These are phyloP conservation scores for Ustilago crameri DNA, from an alignment of 1,284 basidiomycete species.

Conservation along the genomic window DNA sequence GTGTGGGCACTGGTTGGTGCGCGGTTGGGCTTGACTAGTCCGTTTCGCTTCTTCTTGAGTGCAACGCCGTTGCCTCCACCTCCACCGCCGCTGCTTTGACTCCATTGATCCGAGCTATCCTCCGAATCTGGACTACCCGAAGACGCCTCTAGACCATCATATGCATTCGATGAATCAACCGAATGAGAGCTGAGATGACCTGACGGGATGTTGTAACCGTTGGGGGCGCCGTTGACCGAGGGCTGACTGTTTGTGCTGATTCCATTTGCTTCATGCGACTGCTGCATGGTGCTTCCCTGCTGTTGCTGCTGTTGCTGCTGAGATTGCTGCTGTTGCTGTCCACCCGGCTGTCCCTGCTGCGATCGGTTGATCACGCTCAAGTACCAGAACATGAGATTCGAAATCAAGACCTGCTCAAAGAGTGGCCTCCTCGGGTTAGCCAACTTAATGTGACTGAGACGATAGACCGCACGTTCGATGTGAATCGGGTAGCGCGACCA, in stretches of 20 bases:
- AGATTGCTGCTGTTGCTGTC: conserved; percentile 60
- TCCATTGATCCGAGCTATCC: conserved; percentile 29
- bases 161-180: conserved; percentile 34
- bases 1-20: conserved; percentile 46
- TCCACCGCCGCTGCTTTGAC: conserved; percentile 14
- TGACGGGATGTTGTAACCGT: conserved; percentile 9
- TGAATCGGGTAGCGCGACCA: conserved; percentile 94
- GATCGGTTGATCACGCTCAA: conserved; percentile 91
- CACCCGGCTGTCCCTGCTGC: conserved; percentile 67
- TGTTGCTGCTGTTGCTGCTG: conserved; percentile 57
- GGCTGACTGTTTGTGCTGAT: neutral
- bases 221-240: neutral
- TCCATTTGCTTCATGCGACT: conserved; percentile 12
- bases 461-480: conserved; percentile 96
- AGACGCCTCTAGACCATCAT: conserved; percentile 31
- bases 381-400: conserved; percentile 99
- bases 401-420: conserved; percentile 98
- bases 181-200: neutral
- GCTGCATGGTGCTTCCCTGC: conserved; percentile 5
- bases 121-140: conserved; percentile 31
- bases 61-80: conserved; percentile 20
- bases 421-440: conserved; percentile 94
- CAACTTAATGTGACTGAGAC: conserved; percentile 96
- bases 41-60: conserved; percentile 34
- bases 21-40: conserved; percentile 59